Evolutionary conservation across 2,329 filamentous ascomycete genomes (phyloP).

Genomic region (Pyrenophora teres): DNA sequence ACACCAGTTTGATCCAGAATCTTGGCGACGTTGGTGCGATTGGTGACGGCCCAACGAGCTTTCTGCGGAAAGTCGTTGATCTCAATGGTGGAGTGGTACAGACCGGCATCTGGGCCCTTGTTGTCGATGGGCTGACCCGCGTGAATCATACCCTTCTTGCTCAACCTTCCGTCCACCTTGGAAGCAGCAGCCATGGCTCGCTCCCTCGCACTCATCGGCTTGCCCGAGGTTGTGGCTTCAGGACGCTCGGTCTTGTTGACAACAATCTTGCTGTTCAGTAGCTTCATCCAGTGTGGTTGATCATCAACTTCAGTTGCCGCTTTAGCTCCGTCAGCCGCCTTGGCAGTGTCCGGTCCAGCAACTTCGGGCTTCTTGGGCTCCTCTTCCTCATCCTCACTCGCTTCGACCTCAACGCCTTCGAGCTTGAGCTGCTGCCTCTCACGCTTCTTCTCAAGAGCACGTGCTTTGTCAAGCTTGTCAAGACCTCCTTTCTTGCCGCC

Average conservation of each 20-base stretch:
- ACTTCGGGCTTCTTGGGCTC: conserved; percentile 62
- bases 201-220: conserved; percentile 67
- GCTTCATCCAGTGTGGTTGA: conserved; percentile 37
- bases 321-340: conserved; percentile 21
- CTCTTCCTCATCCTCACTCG: conserved; percentile 80
- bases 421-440: conserved; percentile 79
- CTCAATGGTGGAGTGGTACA: conserved; percentile 94
- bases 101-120: conserved; percentile 94
- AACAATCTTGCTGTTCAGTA: conserved; percentile 70
- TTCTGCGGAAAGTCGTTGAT: conserved; percentile 99
- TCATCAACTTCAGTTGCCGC: conserved; percentile 25
- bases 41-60: conserved; percentile 97
- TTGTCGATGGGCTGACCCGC: conserved; percentile 96
- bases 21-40: conserved; percentile 97
- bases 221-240: conserved; percentile 54
- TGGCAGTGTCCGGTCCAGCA: conserved; percentile 44
- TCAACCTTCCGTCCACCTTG: conserved; percentile 87
- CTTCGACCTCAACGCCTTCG: conserved; percentile 86
- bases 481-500: conserved; percentile 80
- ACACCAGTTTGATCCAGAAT: conserved; percentile 93
- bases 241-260: conserved; percentile 72
- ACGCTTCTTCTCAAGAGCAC: conserved; percentile 81
- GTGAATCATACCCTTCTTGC: conserved; percentile 85
- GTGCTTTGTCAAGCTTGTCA: conserved; percentile 87
- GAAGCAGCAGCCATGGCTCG: conserved; percentile 89